Evolutionary conservation across 768 basidiomycete species (phyloP), one percentile per base, ranked within the genome.

Genomic region (Omphalotus guepiniiformis): DNA sequence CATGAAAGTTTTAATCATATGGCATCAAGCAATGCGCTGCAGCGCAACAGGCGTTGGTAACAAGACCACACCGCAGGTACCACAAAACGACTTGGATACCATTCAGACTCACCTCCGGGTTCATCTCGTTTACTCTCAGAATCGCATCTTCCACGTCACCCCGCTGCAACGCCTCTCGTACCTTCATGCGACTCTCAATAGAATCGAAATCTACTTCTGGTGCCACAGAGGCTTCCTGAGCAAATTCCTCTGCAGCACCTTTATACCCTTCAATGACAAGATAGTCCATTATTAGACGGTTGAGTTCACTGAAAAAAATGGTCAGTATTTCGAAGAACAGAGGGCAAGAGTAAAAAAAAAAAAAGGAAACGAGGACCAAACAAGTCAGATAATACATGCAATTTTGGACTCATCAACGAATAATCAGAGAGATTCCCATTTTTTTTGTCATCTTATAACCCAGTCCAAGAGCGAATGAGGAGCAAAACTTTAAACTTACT

Each of bases 361-460:
- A 39, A 48, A 29, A 53, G 34, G 19, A 35, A 12, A 16, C 11
- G 41, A 35, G 9, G n/a, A 27, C 16, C 8, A 42, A 34, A 32
- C 13, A 28, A 23, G 56, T 91, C 88, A 90, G 92, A 85, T 88
- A 88, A 87, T 86, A 84, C 82, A 89, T 89, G 82, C 83, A 83
- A 80, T 72, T 63, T 75, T 78, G 69, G 59, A 57, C 75, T 87
- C 83, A 73, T 85, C 86, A 82, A 72, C 54, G 59, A 63, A 66
- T 59, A 52, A 67, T 91, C 93, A 85, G 95, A 93, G 95, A 98
- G 95, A 98, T 98, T 99, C 95, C 95, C 94, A 97, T 75, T 85
- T 3, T 15, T 65, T 72, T 65, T 77, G 66, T 88, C 85, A 87
- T 87, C 85, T 63, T 70, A 63, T 58, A 63, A 41, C 3, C 7